Percentiles rank a stretch among this genome's conserved stretches.
Conservation (phyloP, 2,329 filamentous ascomycete genomes). For the Thermothelomyces thermophilus region DNA sequence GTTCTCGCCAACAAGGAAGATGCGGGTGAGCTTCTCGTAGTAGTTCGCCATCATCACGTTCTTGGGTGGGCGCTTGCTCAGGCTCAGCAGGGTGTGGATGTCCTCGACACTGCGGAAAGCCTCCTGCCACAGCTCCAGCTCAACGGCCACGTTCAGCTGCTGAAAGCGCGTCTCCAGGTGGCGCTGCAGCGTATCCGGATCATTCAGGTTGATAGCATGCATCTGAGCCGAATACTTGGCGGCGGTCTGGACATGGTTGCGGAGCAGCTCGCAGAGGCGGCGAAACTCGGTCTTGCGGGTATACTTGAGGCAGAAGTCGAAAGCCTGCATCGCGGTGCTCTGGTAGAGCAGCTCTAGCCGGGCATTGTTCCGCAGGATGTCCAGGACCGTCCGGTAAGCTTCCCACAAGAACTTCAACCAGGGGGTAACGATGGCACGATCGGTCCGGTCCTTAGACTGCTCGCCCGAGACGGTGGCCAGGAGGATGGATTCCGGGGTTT, state of each 20-base stretch:
- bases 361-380: conserved; percentile 98
- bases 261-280: conserved; percentile 92
- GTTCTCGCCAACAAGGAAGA: conserved; percentile 98
- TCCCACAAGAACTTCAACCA: conserved; percentile 99
- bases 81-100: conserved; percentile 91
- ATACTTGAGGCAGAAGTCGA: conserved; percentile 98
- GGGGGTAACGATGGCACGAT: conserved; percentile 94
- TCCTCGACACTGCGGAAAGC: conserved; percentile 99
- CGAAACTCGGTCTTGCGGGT: conserved; percentile 98
- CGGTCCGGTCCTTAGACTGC: conserved; percentile 93
- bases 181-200: conserved; percentile 93
- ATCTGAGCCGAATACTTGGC: conserved; percentile 99
- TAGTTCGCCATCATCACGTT: conserved; percentile 99
- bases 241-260: conserved; percentile 97
- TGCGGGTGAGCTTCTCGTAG: conserved; percentile 97
- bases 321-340: conserved; percentile 94
- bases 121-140: conserved; percentile 98
- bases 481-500: conserved; percentile 96
- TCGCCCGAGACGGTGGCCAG: conserved; percentile 96
- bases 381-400: conserved; percentile 95
- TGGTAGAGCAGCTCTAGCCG: conserved; percentile 97
- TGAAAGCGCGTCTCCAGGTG: conserved; percentile 98
- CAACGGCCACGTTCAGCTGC: conserved; percentile 95
- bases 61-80: conserved; percentile 97
- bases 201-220: conserved; percentile 98